These are phyloP conservation scores for Bruguiera hainesii DNA, from an alignment of 441 rosid genomes.

Conservation along the genomic window DNA sequence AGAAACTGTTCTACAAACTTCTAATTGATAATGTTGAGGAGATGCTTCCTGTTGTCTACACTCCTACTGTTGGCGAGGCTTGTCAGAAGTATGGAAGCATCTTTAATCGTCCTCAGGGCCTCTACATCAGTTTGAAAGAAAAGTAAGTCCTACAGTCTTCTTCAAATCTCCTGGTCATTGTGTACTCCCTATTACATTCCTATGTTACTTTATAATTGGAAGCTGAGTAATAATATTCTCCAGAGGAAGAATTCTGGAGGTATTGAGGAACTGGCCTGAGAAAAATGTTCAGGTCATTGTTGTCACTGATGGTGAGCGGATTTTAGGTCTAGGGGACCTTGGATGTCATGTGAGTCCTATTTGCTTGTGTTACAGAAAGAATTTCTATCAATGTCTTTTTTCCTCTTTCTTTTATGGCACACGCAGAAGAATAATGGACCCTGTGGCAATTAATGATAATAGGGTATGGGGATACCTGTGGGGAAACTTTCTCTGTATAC, in stretches of 20 bases:
- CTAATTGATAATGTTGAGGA: constrained; percentile 85
- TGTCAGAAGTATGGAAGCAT: constrained; percentile 81
- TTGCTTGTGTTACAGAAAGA: background rate
- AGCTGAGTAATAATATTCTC: background rate
- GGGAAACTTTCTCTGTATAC: constrained; percentile 89
- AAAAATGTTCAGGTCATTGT: constrained; percentile 1
- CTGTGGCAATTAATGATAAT: constrained; percentile 5
- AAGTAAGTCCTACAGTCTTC: constrained; percentile 32
- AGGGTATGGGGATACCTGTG: constrained; percentile 98
- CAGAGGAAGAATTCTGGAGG: constrained; percentile 3
- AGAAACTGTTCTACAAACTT: constrained; percentile 79
- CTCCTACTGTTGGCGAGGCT: constrained; percentile 96
- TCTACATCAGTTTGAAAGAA: constrained; percentile 75
- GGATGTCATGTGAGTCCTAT: constrained; percentile 9
- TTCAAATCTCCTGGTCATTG: background rate
- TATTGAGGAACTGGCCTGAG: constrained; percentile 4
- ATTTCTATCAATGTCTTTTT: background rate
- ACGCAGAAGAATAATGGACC: background rate
- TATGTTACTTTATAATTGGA: background rate
- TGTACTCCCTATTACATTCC: background rate
- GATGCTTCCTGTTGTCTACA: constrained; percentile 79
- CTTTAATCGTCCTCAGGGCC: constrained; percentile 81
- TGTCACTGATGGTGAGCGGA: constrained; percentile 29
- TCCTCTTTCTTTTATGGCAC: background rate
- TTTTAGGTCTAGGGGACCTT: constrained; percentile 11